phyloP scores from a whole-genome alignment of 2,329 filamentous ascomycete species.

The Cercospora sojina region DNA sequence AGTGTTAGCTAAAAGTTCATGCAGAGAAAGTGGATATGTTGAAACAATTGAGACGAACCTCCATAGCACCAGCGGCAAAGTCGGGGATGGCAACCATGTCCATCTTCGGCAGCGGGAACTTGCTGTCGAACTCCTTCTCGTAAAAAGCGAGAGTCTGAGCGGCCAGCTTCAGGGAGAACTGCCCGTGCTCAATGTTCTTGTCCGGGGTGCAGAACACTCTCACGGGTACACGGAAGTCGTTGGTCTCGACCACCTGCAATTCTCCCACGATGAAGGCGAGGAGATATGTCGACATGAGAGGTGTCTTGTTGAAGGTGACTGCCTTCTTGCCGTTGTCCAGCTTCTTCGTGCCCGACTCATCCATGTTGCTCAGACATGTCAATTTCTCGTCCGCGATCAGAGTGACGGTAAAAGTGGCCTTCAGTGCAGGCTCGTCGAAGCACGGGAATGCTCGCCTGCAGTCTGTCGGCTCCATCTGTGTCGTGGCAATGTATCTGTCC shows the following conservation, averaged over 20 bases:
- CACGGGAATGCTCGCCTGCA: conserved; percentile 90
- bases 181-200: conserved; percentile 84
- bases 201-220: conserved; percentile 92
- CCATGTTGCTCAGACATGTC: conserved; percentile 96
- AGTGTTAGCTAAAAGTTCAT: conserved; percentile 46
- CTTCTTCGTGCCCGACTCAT: conserved; percentile 76
- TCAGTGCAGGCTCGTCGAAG: conserved; percentile 92
- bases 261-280: conserved; percentile 92
- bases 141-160: conserved; percentile 91
- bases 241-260: conserved; percentile 90
- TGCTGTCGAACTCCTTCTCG: conserved; percentile 86
- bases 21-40: neutral
- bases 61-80: conserved; percentile 70
- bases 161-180: conserved; percentile 85
- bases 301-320: conserved; percentile 88
- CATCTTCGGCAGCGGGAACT: conserved; percentile 90
- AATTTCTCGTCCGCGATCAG: conserved; percentile 85
- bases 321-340: conserved; percentile 68
- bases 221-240: conserved; percentile 85
- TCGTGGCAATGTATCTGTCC: conserved; percentile 79
- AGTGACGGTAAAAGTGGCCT: conserved; percentile 88
- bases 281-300: conserved; percentile 94
- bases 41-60: neutral
- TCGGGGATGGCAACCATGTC: conserved; percentile 96
- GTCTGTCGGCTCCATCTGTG: conserved; percentile 96